Percentiles rank a stretch among this genome's conserved stretches.
Conservation (phyloP, 1,284 basidiomycete species). For the Porodaedalea pini region DNA sequence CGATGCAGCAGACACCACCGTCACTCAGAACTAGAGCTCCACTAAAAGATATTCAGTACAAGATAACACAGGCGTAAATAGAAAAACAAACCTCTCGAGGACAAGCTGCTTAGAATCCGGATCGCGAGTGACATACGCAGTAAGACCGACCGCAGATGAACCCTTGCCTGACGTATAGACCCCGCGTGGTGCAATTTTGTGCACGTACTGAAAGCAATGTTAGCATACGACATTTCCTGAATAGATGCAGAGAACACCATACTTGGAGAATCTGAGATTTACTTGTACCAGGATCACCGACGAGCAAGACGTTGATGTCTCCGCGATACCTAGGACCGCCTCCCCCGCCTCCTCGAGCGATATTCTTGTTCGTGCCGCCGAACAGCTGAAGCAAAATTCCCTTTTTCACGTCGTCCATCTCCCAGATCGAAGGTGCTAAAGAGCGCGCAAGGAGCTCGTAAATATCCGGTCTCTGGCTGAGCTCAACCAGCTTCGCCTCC, state of each 20-base stretch:
- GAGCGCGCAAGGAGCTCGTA: conserved; percentile 86
- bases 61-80: neutral
- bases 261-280: conserved; percentile 94
- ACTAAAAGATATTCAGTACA: conserved; percentile 39
- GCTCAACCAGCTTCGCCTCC: conserved; percentile 58
- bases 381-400: conserved; percentile 95
- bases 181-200: conserved; percentile 96
- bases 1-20: conserved; percentile 98
- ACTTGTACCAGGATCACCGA: conserved; percentile 97
- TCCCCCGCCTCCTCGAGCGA: conserved; percentile 88
- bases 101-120: conserved; percentile 98
- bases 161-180: conserved; percentile 98
- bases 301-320: conserved; percentile 95
- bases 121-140: conserved; percentile 96
- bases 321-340: conserved; percentile 96
- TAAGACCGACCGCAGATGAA: conserved; percentile 96
- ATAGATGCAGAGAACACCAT: conserved; percentile 26
- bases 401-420: conserved; percentile 99
- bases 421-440: conserved; percentile 94
- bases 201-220: conserved; percentile 72
- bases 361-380: conserved; percentile 96
- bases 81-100: conserved; percentile 73
- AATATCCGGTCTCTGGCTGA: conserved; percentile 76
- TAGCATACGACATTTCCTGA: conserved; percentile 13
- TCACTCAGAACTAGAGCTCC: conserved; percentile 96